These are phyloP conservation scores for Phanerochaete sordida DNA, from an alignment of 768 basidiomycete species.

Conservation along the genomic window DNA sequence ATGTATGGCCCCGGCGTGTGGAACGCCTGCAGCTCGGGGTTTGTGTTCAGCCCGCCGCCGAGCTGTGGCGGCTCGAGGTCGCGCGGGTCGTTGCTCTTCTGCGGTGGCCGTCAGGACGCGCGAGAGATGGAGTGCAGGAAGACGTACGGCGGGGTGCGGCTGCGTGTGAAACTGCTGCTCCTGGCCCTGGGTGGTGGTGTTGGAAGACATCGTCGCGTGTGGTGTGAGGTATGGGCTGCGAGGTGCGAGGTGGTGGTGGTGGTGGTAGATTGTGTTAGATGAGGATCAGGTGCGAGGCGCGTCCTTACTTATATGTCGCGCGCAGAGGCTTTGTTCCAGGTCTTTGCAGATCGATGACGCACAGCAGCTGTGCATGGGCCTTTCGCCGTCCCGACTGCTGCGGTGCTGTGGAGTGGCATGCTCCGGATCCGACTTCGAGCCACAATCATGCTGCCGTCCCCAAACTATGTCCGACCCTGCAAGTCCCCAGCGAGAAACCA, in stretches of 20 bases:
- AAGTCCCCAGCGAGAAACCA: too few species aligned
- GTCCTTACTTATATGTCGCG: background rate
- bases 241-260: background rate
- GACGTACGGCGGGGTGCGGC: slow-evolving; percentile 59
- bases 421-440: background rate
- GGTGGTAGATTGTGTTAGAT: background rate
- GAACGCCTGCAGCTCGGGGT: slow-evolving; percentile 40
- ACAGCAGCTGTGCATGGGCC: background rate
- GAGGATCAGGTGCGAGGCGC: background rate
- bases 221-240: too few species aligned
- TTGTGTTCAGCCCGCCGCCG: slow-evolving; percentile 34
- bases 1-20: slow-evolving; percentile 50
- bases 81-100: slow-evolving; percentile 62
- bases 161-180: slow-evolving; percentile 48
- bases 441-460: too few species aligned
- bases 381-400: background rate
- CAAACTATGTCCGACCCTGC: too few species aligned
- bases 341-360: slow-evolving; percentile 2
- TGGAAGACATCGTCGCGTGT: slow-evolving; percentile 2
- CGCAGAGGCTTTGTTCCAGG: background rate
- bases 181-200: slow-evolving; percentile 11
- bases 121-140: background rate
- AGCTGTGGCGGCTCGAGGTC: slow-evolving; percentile 40
- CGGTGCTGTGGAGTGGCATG: slow-evolving; percentile 1
- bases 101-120: background rate